Evolutionary conservation across 2,329 filamentous ascomycete species (phyloP).

Genomic region (Botryotinia globosa): DNA sequence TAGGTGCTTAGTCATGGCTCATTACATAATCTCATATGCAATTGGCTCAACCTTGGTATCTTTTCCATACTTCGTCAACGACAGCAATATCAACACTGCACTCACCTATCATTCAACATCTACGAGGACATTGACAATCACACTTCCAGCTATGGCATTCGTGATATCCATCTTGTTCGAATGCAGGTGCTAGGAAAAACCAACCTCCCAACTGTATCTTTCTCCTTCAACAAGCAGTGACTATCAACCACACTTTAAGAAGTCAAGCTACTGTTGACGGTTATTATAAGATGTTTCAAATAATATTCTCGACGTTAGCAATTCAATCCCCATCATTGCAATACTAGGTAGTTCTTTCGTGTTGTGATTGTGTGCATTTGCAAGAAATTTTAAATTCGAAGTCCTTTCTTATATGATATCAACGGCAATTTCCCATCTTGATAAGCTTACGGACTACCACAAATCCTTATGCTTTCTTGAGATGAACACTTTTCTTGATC

Average conservation of each 20-base stretch:
- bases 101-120: background rate
- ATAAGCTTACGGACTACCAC: background rate
- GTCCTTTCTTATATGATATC: background rate
- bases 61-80: background rate
- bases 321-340: background rate
- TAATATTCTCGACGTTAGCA: background rate
- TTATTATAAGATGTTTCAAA: background rate
- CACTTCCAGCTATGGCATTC: background rate
- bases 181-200: background rate
- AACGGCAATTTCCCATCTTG: background rate
- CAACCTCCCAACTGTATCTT: background rate
- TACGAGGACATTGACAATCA: background rate
- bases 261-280: background rate
- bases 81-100: background rate
- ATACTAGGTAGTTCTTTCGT: background rate
- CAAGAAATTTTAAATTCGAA: background rate
- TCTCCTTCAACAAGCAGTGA: background rate
- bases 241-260: background rate
- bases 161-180: background rate
- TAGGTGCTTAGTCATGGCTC: background rate
- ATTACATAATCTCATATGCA: background rate
- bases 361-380: background rate
- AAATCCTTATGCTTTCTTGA: background rate
- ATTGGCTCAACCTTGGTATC: too few relatives aligned
- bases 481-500: background rate